Evolutionary conservation across 352 stramenopile genomes (phyloP), one percentile per base, ranked within the genome.

Genomic region (Phytophthora palmivora): DNA sequence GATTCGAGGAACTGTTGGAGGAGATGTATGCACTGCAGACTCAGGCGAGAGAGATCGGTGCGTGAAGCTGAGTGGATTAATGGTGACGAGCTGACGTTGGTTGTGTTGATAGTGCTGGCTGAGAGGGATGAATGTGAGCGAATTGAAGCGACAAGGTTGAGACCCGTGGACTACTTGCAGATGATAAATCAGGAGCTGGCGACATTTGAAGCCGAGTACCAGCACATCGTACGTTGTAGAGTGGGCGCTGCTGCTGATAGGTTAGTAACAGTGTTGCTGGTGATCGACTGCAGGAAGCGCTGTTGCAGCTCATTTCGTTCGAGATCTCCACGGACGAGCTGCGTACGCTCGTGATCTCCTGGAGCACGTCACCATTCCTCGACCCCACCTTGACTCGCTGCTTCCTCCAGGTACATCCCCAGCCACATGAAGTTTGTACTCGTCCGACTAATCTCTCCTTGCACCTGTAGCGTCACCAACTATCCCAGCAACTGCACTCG

Each of bases 361-460:
- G 85, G 78, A 92, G 78, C 45, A 92, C 86, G 32, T 92, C 85
- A 19, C 83, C 86, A 2, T 94, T 94, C 48, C 68, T 92, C 12
- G 72, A 92, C 34, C 74, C 78, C 14, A 67, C 63, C 26, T 67
- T 79, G 39, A 84, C 67, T 11, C 69, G 61, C 16, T 58, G 44
- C 9, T 89, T 92, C 45, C 72, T 69, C 15, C 74, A 88, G 83
- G 79, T 88, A 63, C n/a, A 18, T 9, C 15, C 50, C 24, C 24
- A 43, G 14, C 2, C n/a, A 30, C 15, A 36, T 50, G n/a, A 11
- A 7, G 15, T 10, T 32, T 12, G 12, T 10, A 41, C 22, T 55
- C 36, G 7, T 26, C 16, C 9, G 2, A 19, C 16, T 50, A 48
- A 54, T 14, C 45, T 15, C 32, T 33, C 38, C 3, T n/a, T 61